Base-by-base conservation (phyloP, 1,284 basidiomycete genomes). In the Cystobasidium sp. region DNA sequence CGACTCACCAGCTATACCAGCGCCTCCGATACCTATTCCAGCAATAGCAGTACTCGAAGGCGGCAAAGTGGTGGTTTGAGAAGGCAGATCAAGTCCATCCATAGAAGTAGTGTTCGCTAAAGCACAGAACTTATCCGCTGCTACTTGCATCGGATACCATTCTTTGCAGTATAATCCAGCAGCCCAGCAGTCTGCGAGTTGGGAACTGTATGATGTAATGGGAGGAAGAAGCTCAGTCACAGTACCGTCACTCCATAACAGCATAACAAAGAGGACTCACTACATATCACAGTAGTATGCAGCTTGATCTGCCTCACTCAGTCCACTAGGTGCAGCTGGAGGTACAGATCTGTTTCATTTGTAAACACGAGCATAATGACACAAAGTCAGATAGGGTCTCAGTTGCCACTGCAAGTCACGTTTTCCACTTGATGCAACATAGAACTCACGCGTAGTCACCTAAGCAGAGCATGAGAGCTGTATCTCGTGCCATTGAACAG, bases 111-210 rank as follows among this genome's bases (percentile, higher is more conserved):
- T 55, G 55, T 69, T 71, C 4, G 75, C 76, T 1, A 77, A 49
- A 6, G 69, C 64, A 43, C 76, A 77, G 51, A 77, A 68, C 72
- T 77, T 77, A 68, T 75, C 75, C 3, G 76, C 76, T 69, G 65
- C 76, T 7, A 68, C 66, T 44, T 71, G 68, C 10, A 77, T 24
- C 4, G 76, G 75, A 6, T 71, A 61, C 76, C 76, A 77, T 49
- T 77, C 76, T 31, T 68, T 55, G 71, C 76, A 77, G 67, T 73
- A 76, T 14, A 68, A 7, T 0, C 76, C 76, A 6, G 64, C 43
- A 18, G 72, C 75, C 76, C 75, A 77, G 65, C 76, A 77, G 43
- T 66, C 56, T 12, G 75, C 76, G 44, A 77, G 73, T 41, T 75
- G 72, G 14, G 59, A 58, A 51, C 75, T 75, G 44, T 16, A 41